Base-by-base conservation (phyloP, 306 rosid species). In the Cucurbita ficifolia region DNA sequence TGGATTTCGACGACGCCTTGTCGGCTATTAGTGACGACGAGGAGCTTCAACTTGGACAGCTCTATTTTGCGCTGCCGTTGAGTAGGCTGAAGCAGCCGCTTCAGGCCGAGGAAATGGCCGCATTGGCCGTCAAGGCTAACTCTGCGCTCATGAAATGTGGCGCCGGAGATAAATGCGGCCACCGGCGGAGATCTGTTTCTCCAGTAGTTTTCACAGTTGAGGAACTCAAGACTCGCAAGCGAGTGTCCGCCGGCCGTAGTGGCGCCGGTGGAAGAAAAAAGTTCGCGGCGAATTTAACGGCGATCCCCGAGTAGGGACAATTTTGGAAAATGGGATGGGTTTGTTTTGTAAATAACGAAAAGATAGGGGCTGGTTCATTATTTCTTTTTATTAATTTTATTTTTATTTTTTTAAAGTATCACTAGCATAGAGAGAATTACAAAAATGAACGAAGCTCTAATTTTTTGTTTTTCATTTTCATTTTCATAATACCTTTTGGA, bases 61-160 rank as follows among this genome's bases (percentile, higher is more conserved):
- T 91, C 1, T 95, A 95, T 73, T 95, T 95, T 48, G 96, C 90
- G 5, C 80, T 95, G 71, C 97, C 99, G 2, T 77, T 89, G 74
- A 87, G 58, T 43, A 76, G 89, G 78, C 70, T 95, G 38, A 63
- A 54, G 19, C 86, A 81, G 6, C 90, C 82, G 0, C 79, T 95
- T 10, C 96, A 80, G 77, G 77, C 96, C 0, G 88, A 88, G 16
- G 99, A 91, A 74, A 89, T 95, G 96, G 99, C 99, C 3, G 96
- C 99, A 86, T 83, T 94, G 86, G 99, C 99, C 3, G 97, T 94
- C n/a, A 91, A 83, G 78, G 99, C 99, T 67, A 95, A 82, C 80
- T 86, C 99, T 1, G 99, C 97, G 0, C 84, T 95, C 54, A 85
- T 82, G 89, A 89, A 87, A 64, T 69, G 78, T 14, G 83, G 87